Conservation (phyloP, 331 rosid species). For the Malus hybrid region DNA sequence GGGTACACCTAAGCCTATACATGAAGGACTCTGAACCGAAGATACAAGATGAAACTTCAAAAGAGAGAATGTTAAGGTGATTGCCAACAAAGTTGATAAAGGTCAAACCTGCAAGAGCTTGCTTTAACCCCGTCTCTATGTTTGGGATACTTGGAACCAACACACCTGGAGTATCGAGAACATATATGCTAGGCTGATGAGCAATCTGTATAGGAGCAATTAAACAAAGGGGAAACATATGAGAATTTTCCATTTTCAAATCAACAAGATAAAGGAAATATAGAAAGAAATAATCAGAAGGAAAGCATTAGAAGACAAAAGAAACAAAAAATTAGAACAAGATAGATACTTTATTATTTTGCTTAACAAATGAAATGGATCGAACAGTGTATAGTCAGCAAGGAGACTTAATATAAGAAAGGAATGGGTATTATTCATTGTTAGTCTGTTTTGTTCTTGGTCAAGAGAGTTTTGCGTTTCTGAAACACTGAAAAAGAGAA, state of each 20-base stretch:
- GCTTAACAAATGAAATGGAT: not conserved
- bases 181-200: slow-evolving; percentile 86
- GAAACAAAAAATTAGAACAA: not conserved
- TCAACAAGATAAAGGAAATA: not conserved
- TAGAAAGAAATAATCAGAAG: too few species aligned
- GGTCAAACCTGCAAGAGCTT: slow-evolving; percentile 78
- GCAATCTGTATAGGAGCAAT: slow-evolving; percentile 53
- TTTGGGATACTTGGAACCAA: slow-evolving; percentile 80
- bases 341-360: not conserved
- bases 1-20: not conserved
- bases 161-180: slow-evolving; percentile 81
- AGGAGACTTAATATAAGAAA: too few species aligned
- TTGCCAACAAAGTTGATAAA: not conserved
- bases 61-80: not conserved
- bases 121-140: slow-evolving; percentile 82
- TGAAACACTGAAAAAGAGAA: too few species aligned
- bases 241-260: not conserved
- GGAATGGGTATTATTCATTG: too few species aligned
- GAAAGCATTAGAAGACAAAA: not conserved
- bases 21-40: not conserved
- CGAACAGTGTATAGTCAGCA: not conserved
- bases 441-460: too few species aligned
- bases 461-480: too few species aligned
- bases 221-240: not conserved
- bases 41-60: not conserved